Percentiles rank a stretch among this genome's conserved stretches.
Conservation (phyloP, 768 basidiomycete genomes). For the Termitomyces sp. region DNA sequence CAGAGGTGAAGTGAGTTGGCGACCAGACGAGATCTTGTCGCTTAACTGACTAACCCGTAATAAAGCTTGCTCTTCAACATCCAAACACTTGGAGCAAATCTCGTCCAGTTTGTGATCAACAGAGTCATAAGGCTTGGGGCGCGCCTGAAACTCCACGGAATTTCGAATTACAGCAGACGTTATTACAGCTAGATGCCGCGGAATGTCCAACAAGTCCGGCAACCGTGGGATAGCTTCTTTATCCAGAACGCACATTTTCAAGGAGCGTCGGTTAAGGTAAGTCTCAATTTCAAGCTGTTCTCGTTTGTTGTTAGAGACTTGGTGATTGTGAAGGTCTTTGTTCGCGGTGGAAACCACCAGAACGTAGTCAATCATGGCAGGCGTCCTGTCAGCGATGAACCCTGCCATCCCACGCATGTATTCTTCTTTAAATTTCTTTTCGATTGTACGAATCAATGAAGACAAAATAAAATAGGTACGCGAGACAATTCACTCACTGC, state of each 20-base stretch:
- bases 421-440: conserved; percentile 50
- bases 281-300: conserved; percentile 50
- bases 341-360: conserved; percentile 59
- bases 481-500: not conserved
- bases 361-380: conserved; percentile 79
- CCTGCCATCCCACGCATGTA: conserved; percentile 75
- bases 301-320: conserved; percentile 33
- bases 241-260: conserved; percentile 50
- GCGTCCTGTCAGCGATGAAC: conserved; percentile 59
- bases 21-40: conserved; percentile 27
- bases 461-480: not conserved
- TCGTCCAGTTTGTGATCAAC: conserved; percentile 43
- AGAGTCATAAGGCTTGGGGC: conserved; percentile 23
- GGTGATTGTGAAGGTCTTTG: conserved; percentile 23
- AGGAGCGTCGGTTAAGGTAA: conserved; percentile 51
- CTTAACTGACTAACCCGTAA: conserved; percentile 61
- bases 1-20: conserved; percentile 11
- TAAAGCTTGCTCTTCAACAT: conserved; percentile 68
- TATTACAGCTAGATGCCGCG: conserved; percentile 72
- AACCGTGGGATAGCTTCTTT: conserved; percentile 68
- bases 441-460: not conserved
- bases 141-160: conserved; percentile 37
- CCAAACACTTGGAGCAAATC: conserved; percentile 56
- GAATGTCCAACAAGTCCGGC: conserved; percentile 73
- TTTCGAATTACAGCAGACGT: conserved; percentile 72